Percentiles rank a stretch among this genome's conserved stretches.
Conservation (phyloP, 176 grass and related monocot genomes). For the Secale cereale region DNA sequence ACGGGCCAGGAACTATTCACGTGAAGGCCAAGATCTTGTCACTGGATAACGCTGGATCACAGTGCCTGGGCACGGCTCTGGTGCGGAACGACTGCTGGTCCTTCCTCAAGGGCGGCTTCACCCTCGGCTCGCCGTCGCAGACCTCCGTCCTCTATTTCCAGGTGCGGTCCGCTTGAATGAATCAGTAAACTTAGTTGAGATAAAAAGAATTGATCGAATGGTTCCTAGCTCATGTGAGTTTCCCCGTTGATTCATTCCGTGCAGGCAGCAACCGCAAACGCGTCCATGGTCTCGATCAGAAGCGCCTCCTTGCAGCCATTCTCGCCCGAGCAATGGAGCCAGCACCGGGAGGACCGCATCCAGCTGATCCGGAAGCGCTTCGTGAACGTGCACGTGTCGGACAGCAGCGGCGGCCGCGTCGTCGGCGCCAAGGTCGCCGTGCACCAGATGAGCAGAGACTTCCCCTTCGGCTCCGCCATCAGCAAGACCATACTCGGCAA, state of each 20-base stretch:
- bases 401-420: conserved; percentile 44
- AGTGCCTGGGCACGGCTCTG: conserved; percentile 59
- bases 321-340: conserved; percentile 70
- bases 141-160: conserved; percentile 78
- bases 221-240: neutral
- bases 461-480: conserved; percentile 79
- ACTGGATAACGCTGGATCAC: conserved; percentile 33
- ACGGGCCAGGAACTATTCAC: conserved; percentile 44
- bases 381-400: conserved; percentile 54
- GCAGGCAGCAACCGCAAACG: conserved; percentile 43
- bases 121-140: conserved; percentile 42
- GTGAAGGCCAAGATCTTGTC: conserved; percentile 64
- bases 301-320: conserved; percentile 67
- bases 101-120: conserved; percentile 85
- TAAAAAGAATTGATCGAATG: too few species aligned
- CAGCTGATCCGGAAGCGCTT: conserved; percentile 56
- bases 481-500: conserved; percentile 52
- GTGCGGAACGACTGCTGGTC: conserved; percentile 79
- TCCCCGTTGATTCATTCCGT: neutral
- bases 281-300: conserved; percentile 56
- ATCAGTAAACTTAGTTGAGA: too few species aligned
- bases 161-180: neutral
- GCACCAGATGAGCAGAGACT: conserved; percentile 59
- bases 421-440: conserved; percentile 40
- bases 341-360: conserved; percentile 63